Conservation (phyloP, 192 early-diverging fungal species). For the Bifiguratus adelaidae region DNA sequence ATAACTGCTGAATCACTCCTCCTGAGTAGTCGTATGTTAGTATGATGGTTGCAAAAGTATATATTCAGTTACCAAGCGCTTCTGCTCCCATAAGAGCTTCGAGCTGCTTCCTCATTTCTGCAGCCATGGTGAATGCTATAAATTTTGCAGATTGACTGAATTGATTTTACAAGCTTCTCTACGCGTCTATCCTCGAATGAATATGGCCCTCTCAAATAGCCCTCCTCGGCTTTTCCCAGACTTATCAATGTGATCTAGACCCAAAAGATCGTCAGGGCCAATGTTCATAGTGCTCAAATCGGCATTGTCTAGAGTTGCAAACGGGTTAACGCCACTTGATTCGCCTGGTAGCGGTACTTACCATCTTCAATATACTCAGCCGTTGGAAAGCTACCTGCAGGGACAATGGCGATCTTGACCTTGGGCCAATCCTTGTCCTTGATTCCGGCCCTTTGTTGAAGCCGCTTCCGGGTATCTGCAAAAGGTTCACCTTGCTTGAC, state of each 20-base stretch:
- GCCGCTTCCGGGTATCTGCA: slow-evolving; percentile 57
- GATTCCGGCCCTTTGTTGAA: slow-evolving; percentile 62
- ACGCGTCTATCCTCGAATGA: slow-evolving; percentile 30
- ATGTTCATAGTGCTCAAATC: slow-evolving; percentile 15
- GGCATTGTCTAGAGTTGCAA: slow-evolving; percentile 6
- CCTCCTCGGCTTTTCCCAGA: slow-evolving; percentile 21
- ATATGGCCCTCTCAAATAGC: slow-evolving; percentile 25
- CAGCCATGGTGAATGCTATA: no score
- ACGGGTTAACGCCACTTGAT: neutral
- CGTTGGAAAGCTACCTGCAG: slow-evolving; percentile 2
- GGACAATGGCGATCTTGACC: slow-evolving; percentile 42
- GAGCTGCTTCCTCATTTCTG: slow-evolving; percentile 7
- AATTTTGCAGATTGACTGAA: no score
- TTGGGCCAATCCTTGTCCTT: slow-evolving; percentile 75
- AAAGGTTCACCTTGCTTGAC: slow-evolving; percentile 57
- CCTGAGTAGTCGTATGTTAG: neutral
- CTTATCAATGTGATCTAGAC: slow-evolving; percentile 42
- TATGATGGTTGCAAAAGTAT: neutral
- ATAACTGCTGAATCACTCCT: slow-evolving; percentile 7
- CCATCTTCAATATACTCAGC: slow-evolving; percentile 4
- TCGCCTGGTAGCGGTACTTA: neutral
- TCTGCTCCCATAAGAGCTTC: slow-evolving; percentile 41
- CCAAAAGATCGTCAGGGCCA: slow-evolving; percentile 20
- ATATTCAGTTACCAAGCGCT: slow-evolving; percentile 17
- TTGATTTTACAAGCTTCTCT: no score